Base-by-base conservation (phyloP, 2,329 filamentous ascomycete species). In the Xylaria sp. region DNA sequence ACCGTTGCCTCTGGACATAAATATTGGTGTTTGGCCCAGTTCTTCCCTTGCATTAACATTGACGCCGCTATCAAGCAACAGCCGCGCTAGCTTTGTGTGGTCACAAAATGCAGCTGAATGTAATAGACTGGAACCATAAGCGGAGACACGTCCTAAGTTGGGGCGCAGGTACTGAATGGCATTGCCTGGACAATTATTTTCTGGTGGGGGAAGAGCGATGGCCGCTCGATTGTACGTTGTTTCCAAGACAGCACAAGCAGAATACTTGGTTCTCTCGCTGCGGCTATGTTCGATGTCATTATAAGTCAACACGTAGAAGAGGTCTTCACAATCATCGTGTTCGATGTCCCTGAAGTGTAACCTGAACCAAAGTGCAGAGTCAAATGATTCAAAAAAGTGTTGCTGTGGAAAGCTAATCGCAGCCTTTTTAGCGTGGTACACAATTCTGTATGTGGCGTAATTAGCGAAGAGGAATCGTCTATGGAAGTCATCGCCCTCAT, bases 341-440 rank as follows among this genome's bases (percentile, higher is more conserved):
- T 8, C 34, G 8, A 37, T 1, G 1, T 10, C 0, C 10, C 10
- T 1, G 5, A 9, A 13, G n/a, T 37, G 18, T 46, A 60, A 32
- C 3, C 10, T 23, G 2, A 52, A 41, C 68, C 64, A 70, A 1
- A 28, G 13, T 44, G 0, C 6, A 61, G 64, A 23, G 15, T 63
- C 59, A 28, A 67, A 67, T 1, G 34, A 34, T 34, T 46, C 8
- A 0, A 70, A 55, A 25, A 70, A 70, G 13, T 15, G 9, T 13
- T 64, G 46, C 32, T 70, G 63, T 4, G 44, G 5, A 3, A 56
- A 32, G 34, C 48, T 13, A 23, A 10, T 32, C 1, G 48, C 68
- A 0, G 63, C 63, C 1, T 7, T 34, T n/a, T 73, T 32, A 12
- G 69, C 66, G 41, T 74, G 74, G 39, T 61, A 56, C 12, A 74